Base-by-base conservation (phyloP, 2,329 filamentous ascomycete genomes). In the Hortaea sp. region DNA sequence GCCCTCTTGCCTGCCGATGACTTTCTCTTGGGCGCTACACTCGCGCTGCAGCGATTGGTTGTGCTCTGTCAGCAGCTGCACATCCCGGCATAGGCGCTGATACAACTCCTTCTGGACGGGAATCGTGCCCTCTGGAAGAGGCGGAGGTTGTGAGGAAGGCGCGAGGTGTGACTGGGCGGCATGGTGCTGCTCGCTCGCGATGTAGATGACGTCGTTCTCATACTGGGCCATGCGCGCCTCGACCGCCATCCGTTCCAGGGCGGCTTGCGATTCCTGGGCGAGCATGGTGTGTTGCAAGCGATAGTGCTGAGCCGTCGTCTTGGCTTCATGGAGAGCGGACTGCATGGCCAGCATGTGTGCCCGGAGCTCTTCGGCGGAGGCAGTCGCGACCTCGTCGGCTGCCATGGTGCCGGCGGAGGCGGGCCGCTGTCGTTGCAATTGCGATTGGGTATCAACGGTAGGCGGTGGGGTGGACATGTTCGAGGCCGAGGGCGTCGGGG, bases 211-310 rank as follows among this genome's bases (percentile, higher is more conserved):
- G 51, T 95, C 85, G 13, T 94, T 84, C 66, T 95, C 88, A 20
- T 85, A 78, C 51, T 87, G 79, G n/a, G 84, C 84, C 78, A 95
- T 89, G 53, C 92, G 85, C 57, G 94, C 85, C 66, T 95, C 90
- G 5, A 95, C 89, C 32, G 82, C 84, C 55, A 90, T 88, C 28
- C 88, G 81, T 66, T 94, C 89, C 7, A 87, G 79, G 29, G 88
- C 84, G 56, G 94, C 88, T 42, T 84, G 81, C 45, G 85, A 88
- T 60, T 94, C 87, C 53, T 95, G 81, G 43, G 79, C 81, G 29
- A 94, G 76, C 60, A 95, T 77, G 57, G 84, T 88, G 61, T 89
- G 85, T 64, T 95, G 90, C 45, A 97, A 72, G 67, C 92, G 94
- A 69, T 92, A 84, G 63, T 95, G 89, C 30, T 89, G 85, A 11